These are phyloP conservation scores for Monilinia vaccinii-corymbosi DNA, from an alignment of 2,329 filamentous ascomycete species.

Conservation along the genomic window DNA sequence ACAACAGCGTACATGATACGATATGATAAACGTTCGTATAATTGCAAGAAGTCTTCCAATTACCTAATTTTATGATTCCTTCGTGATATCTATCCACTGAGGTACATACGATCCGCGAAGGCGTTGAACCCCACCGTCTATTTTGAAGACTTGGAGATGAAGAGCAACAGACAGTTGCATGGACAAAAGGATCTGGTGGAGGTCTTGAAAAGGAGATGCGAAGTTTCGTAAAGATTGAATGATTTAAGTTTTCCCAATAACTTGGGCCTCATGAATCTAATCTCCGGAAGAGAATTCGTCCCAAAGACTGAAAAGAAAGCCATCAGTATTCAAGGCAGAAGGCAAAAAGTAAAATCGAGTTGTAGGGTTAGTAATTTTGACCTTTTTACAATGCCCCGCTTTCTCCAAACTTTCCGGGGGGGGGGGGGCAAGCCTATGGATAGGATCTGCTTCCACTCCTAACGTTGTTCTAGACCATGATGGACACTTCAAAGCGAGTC, in stretches of 20 bases:
- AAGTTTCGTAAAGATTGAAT: background rate
- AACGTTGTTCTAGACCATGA: too few relatives aligned
- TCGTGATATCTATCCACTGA: too few relatives aligned
- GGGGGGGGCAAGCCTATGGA: background rate
- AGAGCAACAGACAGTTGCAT: too few relatives aligned
- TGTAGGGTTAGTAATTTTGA: background rate
- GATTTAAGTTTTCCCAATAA: background rate
- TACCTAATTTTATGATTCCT: background rate
- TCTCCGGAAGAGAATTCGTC: too few relatives aligned
- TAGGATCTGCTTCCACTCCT: background rate
- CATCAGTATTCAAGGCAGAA: too few relatives aligned
- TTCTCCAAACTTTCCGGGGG: background rate
- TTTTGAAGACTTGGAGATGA: background rate
- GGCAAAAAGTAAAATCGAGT: too few relatives aligned
- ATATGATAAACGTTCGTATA: background rate
- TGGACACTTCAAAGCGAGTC: too few relatives aligned
- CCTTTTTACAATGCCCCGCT: background rate
- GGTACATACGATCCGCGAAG: too few relatives aligned
- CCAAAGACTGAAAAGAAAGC: too few relatives aligned
- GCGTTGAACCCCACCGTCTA: background rate
- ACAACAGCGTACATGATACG: background rate
- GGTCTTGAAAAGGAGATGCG: background rate
- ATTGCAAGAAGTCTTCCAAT: background rate
- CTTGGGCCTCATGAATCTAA: too few relatives aligned
- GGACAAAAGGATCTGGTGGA: background rate